Evolutionary conservation across 352 stramenopile genomes (phyloP).

Genomic region (Phytophthora uliginosa): DNA sequence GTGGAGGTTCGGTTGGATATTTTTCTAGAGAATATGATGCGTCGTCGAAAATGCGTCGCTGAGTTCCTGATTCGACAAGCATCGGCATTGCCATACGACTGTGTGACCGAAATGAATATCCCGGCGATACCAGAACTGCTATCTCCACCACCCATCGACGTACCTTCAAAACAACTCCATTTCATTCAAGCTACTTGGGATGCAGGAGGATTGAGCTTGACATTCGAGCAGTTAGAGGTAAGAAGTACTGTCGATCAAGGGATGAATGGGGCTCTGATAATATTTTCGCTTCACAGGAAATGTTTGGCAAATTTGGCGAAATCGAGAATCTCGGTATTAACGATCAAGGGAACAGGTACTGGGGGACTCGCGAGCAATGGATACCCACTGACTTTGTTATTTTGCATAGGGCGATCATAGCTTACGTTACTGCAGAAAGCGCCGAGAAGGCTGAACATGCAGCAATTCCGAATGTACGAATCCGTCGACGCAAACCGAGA

Average conservation of each 20-base stretch:
- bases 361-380: neutral
- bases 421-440: conserved; percentile 29
- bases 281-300: conserved; percentile 25
- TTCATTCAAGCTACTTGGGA: conserved; percentile 59
- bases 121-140: conserved; percentile 38
- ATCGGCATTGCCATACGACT: conserved; percentile 52
- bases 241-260: neutral
- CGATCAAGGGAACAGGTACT: conserved; percentile 39
- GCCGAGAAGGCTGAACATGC: conserved; percentile 33
- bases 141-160: neutral
- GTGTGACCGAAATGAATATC: conserved; percentile 44
- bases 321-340: conserved; percentile 41
- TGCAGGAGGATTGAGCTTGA: conserved; percentile 18
- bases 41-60: conserved; percentile 47
- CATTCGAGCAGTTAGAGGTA: conserved; percentile 41
- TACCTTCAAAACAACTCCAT: conserved; percentile 23
- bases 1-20: neutral
- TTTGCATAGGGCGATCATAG: conserved; percentile 41
- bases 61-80: conserved; percentile 66
- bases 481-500: conserved; percentile 41
- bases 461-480: conserved; percentile 23
- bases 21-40: conserved; percentile 35
- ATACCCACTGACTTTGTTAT: neutral
- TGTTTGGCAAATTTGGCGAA: conserved; percentile 39
- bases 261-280: neutral